A percentile compares a stretch with the other conserved stretches of the same genome.
Evolutionary conservation across 2,329 filamentous ascomycete species (phyloP).

Genomic region (Ceratocystis variospora): DNA sequence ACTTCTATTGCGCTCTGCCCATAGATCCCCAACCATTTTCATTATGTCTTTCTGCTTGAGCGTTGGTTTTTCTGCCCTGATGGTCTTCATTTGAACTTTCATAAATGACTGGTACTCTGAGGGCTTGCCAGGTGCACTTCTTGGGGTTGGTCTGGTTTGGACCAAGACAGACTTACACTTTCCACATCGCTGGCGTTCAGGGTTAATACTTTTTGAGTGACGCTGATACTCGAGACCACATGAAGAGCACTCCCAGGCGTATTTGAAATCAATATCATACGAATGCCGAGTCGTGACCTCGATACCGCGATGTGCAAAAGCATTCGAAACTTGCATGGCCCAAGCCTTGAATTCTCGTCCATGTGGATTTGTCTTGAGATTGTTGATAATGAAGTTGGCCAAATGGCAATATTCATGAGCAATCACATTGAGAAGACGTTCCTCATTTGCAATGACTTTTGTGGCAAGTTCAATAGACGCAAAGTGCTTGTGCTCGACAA

Average conservation of each 20-base stretch:
- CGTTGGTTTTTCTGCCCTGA: slow-evolving; percentile 42
- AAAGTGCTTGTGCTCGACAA: slow-evolving; percentile 36
- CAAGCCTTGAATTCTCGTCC: slow-evolving; percentile 73
- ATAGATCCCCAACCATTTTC: slow-evolving; percentile 50
- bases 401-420: slow-evolving; percentile 95
- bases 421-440: slow-evolving; percentile 74
- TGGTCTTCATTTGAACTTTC: slow-evolving; percentile 51
- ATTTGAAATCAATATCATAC: slow-evolving; percentile 87
- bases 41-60: slow-evolving; percentile 55
- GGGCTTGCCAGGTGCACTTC: slow-evolving; percentile 27
- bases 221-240: slow-evolving; percentile 66
- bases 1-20: slow-evolving; percentile 39
- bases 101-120: slow-evolving; percentile 42
- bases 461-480: slow-evolving; percentile 78
- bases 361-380: slow-evolving; percentile 63
- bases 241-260: slow-evolving; percentile 61
- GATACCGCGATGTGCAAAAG: slow-evolving; percentile 50
- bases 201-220: slow-evolving; percentile 75
- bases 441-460: slow-evolving; percentile 68
- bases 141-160: slow-evolving; percentile 68
- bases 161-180: slow-evolving; percentile 55
- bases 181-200: slow-evolving; percentile 57
- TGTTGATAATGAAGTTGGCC: slow-evolving; percentile 76
- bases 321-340: slow-evolving; percentile 40
- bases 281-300: slow-evolving; percentile 78